Evolutionary conservation across 257 asterid genomes (phyloP), one percentile per base, ranked within the genome.

Genomic region (Scutellaria galericulata): DNA sequence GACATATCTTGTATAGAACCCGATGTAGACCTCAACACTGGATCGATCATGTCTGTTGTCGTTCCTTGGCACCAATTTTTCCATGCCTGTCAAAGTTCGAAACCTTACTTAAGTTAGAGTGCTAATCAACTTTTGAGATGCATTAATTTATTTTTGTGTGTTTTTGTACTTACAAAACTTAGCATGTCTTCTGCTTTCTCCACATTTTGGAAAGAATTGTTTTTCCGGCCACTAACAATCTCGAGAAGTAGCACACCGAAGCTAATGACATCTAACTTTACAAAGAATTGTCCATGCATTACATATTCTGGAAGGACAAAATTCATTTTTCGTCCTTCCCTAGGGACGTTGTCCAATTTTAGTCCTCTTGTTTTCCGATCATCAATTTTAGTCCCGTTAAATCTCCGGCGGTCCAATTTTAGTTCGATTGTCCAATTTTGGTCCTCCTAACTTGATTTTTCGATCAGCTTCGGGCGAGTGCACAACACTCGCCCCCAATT

Each of bases 201-300:
- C 5, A 58, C 59, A 35, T 70, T 75, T 18, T 3, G 35, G 1
- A 27, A 27, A 27, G 35, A 27, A 27, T 1, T 27, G 35, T 27
- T 27, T 27, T 37, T 79, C 7, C 59, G 75, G 6, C 78, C 83
- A 4, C 72, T 70, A 6, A 75, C 27, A 7, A 79, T 64, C 46
- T 74, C 83, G 8, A 79, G 7, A 9, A 74, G 66, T 11, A 79
- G n/a, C 9, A 79, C 74, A 15, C 80, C 83, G 20, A 70, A 79
- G 73, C 79, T 78, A n/a, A 55, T 72, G 1, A 77, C 82, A 52
- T 78, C 83, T 2, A 47, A 56, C 44, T 74, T 78, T 0, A 64
- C 62, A 1, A 77, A 78, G 15, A 68, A 20, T 10, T 68, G 64
- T 3, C 83, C 83, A 0, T 54, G 69, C 35, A 15, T 54, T 7